Evolutionary conservation across 2,329 filamentous ascomycete genomes (phyloP).

Genomic region (Hirsutella minnesotensis): DNA sequence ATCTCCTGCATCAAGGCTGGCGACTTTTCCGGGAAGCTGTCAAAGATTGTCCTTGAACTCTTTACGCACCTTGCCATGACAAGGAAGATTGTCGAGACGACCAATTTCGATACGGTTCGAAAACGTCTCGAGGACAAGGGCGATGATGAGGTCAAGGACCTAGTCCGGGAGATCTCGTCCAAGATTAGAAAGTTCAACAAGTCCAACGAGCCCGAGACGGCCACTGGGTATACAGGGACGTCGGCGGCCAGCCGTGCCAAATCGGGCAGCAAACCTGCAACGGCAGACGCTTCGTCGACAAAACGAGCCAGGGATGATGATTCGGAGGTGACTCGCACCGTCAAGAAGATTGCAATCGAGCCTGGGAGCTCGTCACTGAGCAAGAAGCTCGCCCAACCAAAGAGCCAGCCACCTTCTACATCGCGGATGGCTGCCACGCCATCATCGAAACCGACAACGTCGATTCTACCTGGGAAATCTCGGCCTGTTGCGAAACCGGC

Average conservation of each 20-base stretch:
- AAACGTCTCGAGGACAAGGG: slow-evolving; percentile 53
- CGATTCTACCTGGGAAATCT: slow-evolving; percentile 36
- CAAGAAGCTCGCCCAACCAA: slow-evolving; percentile 27
- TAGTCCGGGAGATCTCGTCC: slow-evolving; percentile 45
- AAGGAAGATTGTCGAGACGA: slow-evolving; percentile 47
- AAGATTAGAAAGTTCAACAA: slow-evolving; percentile 30
- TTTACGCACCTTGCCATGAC: slow-evolving; percentile 52
- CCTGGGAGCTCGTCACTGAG: slow-evolving; percentile 23
- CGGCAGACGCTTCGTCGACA: slow-evolving; percentile 13
- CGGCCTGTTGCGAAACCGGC: slow-evolving; percentile 30
- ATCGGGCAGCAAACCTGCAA: slow-evolving; percentile 16
- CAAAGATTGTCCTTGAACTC: slow-evolving; percentile 45
- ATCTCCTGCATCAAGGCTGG: slow-evolving; percentile 40
- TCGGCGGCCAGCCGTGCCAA: slow-evolving; percentile 26
- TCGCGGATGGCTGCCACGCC: slow-evolving; percentile 13
- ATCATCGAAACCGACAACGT: slow-evolving; percentile 17
- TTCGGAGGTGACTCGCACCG: slow-evolving; percentile 20
- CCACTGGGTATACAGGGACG: slow-evolving; percentile 26
- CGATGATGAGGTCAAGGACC: slow-evolving; percentile 49
- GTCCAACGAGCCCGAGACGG: slow-evolving; percentile 18
- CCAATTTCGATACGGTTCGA: slow-evolving; percentile 54
- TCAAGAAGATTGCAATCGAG: slow-evolving; percentile 31
- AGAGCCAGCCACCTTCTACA: slow-evolving; percentile 16
- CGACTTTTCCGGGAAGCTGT: slow-evolving; percentile 40
- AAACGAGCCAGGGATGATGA: slow-evolving; percentile 30